phyloP scores from a whole-genome alignment of 768 basidiomycete genomes.

The Boletus pseudo-olivaceus region DNA sequence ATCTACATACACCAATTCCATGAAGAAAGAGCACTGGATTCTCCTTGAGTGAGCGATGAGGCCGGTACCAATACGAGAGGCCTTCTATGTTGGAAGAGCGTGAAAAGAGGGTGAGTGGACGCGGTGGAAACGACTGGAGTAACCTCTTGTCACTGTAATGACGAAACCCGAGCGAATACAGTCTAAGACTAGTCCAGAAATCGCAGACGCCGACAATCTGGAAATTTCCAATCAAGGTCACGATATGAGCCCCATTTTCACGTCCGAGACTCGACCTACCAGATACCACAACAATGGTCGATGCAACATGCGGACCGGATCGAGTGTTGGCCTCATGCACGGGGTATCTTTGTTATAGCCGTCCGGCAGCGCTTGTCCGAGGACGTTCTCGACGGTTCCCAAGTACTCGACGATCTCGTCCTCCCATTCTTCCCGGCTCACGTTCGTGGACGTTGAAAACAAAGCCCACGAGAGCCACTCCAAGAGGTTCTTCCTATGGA shows the following conservation, averaged over 20 bases:
- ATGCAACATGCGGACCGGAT: conserved; percentile 53
- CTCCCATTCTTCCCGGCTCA: conserved; percentile 36
- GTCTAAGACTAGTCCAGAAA: conserved; percentile 36
- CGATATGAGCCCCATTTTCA: not conserved
- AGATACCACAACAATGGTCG: conserved; percentile 64
- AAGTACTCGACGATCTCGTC: conserved; percentile 53
- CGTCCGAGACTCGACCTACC: conserved; percentile 34
- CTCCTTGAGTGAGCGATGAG: conserved; percentile 45
- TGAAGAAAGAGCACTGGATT: conserved; percentile 62
- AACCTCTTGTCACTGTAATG: conserved; percentile 43
- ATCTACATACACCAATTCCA: conserved; percentile 55
- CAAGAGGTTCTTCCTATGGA: conserved; percentile 46
- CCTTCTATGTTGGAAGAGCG: conserved; percentile 31
- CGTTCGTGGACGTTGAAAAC: conserved; percentile 41
- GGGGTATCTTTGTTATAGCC: conserved; percentile 38
- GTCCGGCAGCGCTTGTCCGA: conserved; percentile 39
- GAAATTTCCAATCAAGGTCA: not conserved
- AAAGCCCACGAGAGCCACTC: conserved; percentile 70
- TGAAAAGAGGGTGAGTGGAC: conserved; percentile 46
- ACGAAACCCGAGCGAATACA: conserved; percentile 46
- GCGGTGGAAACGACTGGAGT: conserved; percentile 50
- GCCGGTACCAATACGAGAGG: conserved; percentile 47
- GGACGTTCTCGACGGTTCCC: conserved; percentile 34
- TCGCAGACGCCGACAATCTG: conserved; percentile 57
- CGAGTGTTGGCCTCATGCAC: conserved; percentile 52